A percentile compares a stretch with the other conserved stretches of the same genome.
phyloP scores from a whole-genome alignment of 805 yeast species.

The Candida broadrunensis region DNA sequence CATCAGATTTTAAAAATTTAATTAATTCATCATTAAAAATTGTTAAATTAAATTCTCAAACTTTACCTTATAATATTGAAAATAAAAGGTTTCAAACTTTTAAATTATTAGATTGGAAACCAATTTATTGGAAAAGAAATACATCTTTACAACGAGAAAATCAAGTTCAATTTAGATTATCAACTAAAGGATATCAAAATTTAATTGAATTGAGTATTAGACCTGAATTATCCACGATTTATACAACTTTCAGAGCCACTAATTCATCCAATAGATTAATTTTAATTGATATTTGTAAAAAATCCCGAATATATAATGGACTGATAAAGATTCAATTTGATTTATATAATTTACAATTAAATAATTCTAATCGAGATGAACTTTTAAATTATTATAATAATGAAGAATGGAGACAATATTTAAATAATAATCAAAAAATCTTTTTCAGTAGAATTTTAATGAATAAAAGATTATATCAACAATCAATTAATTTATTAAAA shows the following conservation, averaged over 20 bases:
- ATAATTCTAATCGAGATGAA: constrained; percentile 12
- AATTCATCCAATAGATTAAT: constrained; percentile 18
- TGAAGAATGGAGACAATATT: constrained; percentile 2
- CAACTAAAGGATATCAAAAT: constrained; percentile 28
- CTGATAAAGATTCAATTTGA: constrained; percentile 12
- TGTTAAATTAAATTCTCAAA: constrained; percentile 18
- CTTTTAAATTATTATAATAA: constrained; percentile 13
- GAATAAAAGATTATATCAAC: constrained; percentile 22
- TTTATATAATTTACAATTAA: constrained; percentile 16
- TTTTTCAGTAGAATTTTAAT: constrained; percentile 26
- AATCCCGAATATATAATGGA: constrained; percentile 10
- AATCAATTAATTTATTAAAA: constrained; percentile 20
- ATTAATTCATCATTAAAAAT: constrained; percentile 14
- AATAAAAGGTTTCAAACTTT: constrained; percentile 12
- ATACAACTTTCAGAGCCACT: constrained; percentile 27
- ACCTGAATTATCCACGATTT: constrained; percentile 31
- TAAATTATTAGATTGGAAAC: constrained; percentile 11
- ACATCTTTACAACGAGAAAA: not conserved
- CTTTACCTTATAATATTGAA: constrained; percentile 29
- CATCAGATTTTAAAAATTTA: constrained; percentile 8
- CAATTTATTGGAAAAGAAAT: constrained; percentile 27
- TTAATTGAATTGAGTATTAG: constrained; percentile 29
- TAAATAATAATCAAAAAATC: constrained; percentile 26
- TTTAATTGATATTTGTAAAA: constrained; percentile 19
- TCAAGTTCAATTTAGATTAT: constrained; percentile 1